Conservation (phyloP, 768 basidiomycete species). For the Dictyophora rubrovolvata region DNA sequence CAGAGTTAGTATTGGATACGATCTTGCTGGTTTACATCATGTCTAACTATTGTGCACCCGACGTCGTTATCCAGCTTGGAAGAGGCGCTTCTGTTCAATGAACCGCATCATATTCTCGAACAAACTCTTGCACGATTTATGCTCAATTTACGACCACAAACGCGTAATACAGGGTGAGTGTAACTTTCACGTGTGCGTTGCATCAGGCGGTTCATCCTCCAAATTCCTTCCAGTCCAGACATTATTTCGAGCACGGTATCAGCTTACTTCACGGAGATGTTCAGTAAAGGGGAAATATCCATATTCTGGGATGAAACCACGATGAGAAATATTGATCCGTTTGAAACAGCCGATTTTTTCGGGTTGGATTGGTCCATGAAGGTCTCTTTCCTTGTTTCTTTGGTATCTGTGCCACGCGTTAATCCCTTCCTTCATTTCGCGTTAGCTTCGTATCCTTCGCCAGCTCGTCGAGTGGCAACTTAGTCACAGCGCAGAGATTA, state of each 20-base stretch:
- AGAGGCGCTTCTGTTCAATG: slow-evolving; percentile 53
- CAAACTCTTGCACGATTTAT: slow-evolving; percentile 68
- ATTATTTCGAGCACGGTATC: slow-evolving; percentile 72
- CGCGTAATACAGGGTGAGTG: slow-evolving; percentile 82
- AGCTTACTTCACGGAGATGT: slow-evolving; percentile 33
- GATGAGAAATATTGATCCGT: slow-evolving; percentile 63
- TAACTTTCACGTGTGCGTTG: slow-evolving; percentile 18
- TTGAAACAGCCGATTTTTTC: slow-evolving; percentile 65
- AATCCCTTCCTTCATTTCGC: slow-evolving; percentile 14
- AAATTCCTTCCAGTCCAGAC: slow-evolving; percentile 50
- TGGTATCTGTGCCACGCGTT: slow-evolving; percentile 13
- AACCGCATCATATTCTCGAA: slow-evolving; percentile 63
- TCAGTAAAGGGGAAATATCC: slow-evolving; percentile 41
- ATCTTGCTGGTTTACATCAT: background rate
- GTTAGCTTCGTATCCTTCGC: slow-evolving; percentile 73
- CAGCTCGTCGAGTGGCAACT: slow-evolving; percentile 82
- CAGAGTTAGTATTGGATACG: slow-evolving; percentile 54
- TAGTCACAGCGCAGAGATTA: slow-evolving; percentile 55
- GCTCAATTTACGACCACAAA: slow-evolving; percentile 72
- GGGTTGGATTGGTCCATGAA: slow-evolving; percentile 74
- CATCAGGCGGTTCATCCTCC: slow-evolving; percentile 19
- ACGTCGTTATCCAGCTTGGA: slow-evolving; percentile 47
- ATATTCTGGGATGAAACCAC: slow-evolving; percentile 71
- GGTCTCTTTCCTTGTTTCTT: slow-evolving; percentile 35
- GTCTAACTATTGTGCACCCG: background rate